A percentile compares a stretch with the other conserved stretches of the same genome.
phyloP scores from a whole-genome alignment of 202 grass and related monocot genomes.

The Musa balbisiana region DNA sequence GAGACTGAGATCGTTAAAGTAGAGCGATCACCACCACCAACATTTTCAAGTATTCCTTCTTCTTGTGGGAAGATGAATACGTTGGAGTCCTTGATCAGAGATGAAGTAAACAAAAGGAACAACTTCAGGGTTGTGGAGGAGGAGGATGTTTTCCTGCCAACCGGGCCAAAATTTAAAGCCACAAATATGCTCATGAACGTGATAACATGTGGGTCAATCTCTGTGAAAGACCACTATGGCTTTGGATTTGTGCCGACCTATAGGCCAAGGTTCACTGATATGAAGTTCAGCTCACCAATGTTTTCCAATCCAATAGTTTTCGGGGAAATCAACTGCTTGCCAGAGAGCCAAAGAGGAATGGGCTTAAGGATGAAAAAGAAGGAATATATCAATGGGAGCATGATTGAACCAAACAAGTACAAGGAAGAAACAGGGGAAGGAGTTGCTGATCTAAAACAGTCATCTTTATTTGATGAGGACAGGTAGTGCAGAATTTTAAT shows the following conservation, averaged over 20 bases:
- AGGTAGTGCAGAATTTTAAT: slow-evolving; percentile 39
- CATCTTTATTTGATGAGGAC: slow-evolving; percentile 60
- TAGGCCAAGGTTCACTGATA: slow-evolving; percentile 69
- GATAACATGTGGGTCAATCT: slow-evolving; percentile 78
- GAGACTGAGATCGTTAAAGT: slow-evolving; percentile 22
- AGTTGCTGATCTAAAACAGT: slow-evolving; percentile 32
- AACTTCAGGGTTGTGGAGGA: slow-evolving; percentile 55
- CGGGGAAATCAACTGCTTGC: slow-evolving; percentile 39
- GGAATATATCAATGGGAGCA: slow-evolving; percentile 48
- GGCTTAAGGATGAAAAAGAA: slow-evolving; percentile 42
- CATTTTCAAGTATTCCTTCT: slow-evolving; percentile 35
- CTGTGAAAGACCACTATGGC: slow-evolving; percentile 75
- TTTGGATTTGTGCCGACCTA: slow-evolving; percentile 75
- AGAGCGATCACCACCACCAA: slow-evolving; percentile 30
- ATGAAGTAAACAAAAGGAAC: slow-evolving; percentile 61
- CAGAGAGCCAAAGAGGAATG: slow-evolving; percentile 40
- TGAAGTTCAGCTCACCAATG: slow-evolving; percentile 58
- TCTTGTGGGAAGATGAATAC: slow-evolving; percentile 58
- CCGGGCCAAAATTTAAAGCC: slow-evolving; percentile 53
- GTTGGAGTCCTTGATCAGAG: slow-evolving; percentile 84
- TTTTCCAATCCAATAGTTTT: slow-evolving; percentile 53
- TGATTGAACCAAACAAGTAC: slow-evolving; percentile 40
- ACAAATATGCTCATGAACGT: slow-evolving; percentile 89
- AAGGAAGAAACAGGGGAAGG: slow-evolving; percentile 36
- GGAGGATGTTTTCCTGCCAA: slow-evolving; percentile 44